Conservation (phyloP, 768 basidiomycete genomes). For the Suillus hirtellus region DNA sequence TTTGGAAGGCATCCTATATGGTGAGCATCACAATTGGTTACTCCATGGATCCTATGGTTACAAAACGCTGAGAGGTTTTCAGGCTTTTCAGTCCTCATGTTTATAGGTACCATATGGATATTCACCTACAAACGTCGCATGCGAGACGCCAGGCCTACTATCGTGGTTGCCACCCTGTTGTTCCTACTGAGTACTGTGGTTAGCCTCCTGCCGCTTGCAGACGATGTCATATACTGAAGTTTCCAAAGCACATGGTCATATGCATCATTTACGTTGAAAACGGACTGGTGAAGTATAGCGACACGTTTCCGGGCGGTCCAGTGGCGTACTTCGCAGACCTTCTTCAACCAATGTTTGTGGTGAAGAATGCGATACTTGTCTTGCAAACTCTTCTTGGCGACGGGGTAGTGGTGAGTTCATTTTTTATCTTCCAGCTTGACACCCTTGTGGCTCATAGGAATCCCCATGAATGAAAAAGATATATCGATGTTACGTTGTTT, state of each 20-base stretch:
- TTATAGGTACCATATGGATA: not conserved
- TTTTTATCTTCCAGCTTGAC: not conserved
- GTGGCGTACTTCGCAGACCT: conserved; percentile 23
- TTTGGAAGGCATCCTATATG: not conserved
- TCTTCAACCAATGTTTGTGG: conserved; percentile 23
- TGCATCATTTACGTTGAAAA: conserved; percentile 14
- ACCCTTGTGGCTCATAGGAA: not conserved
- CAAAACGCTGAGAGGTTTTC: not conserved
- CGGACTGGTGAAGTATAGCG: conserved; percentile 23
- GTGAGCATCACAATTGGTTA: not conserved
- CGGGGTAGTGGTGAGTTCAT: conserved; percentile 2
- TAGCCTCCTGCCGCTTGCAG: not conserved
- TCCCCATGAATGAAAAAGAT: not conserved
- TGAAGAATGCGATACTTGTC: conserved; percentile 22
- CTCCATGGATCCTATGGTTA: not conserved
- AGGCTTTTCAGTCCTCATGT: not conserved
- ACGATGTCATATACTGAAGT: not conserved
- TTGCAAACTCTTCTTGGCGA: conserved; percentile 13
- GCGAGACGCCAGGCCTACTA: not conserved
- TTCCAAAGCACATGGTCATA: conserved; percentile 14
- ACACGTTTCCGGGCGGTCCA: conserved; percentile 24
- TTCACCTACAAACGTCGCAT: not conserved
- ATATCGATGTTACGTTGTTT: not conserved
- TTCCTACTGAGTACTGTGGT: not conserved
- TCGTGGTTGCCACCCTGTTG: not conserved